Evolutionary conservation across 164 flowering plant genomes (phyloP), one percentile per base, ranked within the genome.

Genomic region (Magnolia changhungtana): DNA sequence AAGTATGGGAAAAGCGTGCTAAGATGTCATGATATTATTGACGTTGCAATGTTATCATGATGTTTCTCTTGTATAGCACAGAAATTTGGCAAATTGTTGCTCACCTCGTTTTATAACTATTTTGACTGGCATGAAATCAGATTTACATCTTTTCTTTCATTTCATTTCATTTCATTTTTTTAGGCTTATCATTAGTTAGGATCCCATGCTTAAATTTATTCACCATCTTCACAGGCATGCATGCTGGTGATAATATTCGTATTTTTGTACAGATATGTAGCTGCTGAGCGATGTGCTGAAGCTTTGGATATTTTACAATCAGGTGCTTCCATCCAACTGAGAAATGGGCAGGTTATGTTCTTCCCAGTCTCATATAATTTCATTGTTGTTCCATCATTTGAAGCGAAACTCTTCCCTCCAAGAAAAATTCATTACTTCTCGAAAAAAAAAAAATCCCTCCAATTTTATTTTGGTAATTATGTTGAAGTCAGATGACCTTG

Each of bases 291-390:
- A 84, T 85, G 76, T 82, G 75, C 81, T 67, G 99, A 94, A 81
- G 98, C 98, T 19, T 80, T 96, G 85, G 98, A 96, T 78, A 80
- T 96, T 77, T 87, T 91, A 63, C 87, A 91, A 63, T 86, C 97
- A 8, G 99, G 99, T 76, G 94, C 99, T 74, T 88, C 88, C 83
- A 71, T 90, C 66, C 98, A 96, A 78, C 83, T 96, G 86, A 80
- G 86, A 72, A 84, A 89, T 72, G 90, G 84, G 31, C 97, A 94
- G 99, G 99, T 95, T 74, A 63, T 77, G 23, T 27, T 67, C 78
- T 55, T 50, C n/a, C 24, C 37, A 71, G n/a, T 14, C 27, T 37
- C 45, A 37, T 37, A 4, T 37, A 37, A 37, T 37, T 37, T 37
- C 45, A 37, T 37, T 37, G 45, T 37, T 37, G 45, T 37, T 37